These are phyloP conservation scores for Hypoxylon sp. DNA, from an alignment of 2,329 filamentous ascomycete species.

Conservation along the genomic window DNA sequence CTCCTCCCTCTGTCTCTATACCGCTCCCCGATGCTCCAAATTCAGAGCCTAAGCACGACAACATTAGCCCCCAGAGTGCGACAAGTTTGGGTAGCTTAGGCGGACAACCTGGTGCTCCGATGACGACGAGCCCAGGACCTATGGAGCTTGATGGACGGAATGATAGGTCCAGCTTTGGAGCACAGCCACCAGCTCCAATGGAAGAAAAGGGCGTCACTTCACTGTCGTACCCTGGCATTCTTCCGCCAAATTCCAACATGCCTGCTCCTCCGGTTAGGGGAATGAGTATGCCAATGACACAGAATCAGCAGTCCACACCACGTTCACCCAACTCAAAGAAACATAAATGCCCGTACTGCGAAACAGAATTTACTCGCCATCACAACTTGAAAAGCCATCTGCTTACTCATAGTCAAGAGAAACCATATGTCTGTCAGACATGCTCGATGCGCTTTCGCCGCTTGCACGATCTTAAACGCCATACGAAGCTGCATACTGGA, in stretches of 20 bases:
- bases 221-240: slow-evolving; percentile 67
- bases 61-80: slow-evolving; percentile 59
- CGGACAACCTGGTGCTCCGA: slow-evolving; percentile 54
- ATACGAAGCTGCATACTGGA: slow-evolving; percentile 95
- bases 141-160: slow-evolving; percentile 67
- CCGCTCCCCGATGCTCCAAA: slow-evolving; percentile 51
- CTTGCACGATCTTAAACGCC: slow-evolving; percentile 93
- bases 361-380: slow-evolving; percentile 95
- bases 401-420: slow-evolving; percentile 97
- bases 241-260: slow-evolving; percentile 59
- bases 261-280: slow-evolving; percentile 62
- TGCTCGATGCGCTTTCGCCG: slow-evolving; percentile 93
- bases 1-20: slow-evolving; percentile 44
- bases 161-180: slow-evolving; percentile 53
- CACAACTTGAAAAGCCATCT: slow-evolving; percentile 98
- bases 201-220: slow-evolving; percentile 66
- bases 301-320: slow-evolving; percentile 62
- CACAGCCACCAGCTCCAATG: slow-evolving; percentile 60
- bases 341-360: slow-evolving; percentile 96
- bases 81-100: slow-evolving; percentile 57
- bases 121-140: slow-evolving; percentile 64
- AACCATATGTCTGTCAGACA: slow-evolving; percentile 94
- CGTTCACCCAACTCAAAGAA: slow-evolving; percentile 83
- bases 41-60: slow-evolving; percentile 54
- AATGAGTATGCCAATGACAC: slow-evolving; percentile 69